Conservation (phyloP, 2,329 filamentous ascomycete genomes). For the Zelopaecilomyces penicillatus region DNA sequence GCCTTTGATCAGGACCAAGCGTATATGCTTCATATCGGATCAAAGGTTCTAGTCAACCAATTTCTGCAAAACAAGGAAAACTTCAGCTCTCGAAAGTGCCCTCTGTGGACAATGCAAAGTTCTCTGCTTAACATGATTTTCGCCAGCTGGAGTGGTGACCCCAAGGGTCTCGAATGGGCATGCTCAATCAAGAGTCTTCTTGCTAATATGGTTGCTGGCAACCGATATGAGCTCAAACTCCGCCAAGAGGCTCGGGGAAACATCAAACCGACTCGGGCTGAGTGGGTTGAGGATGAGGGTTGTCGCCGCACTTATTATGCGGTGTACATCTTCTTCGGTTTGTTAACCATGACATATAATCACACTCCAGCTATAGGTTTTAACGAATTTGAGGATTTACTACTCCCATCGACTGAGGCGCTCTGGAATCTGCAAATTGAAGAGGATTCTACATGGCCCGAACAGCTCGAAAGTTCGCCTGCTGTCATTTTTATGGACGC, state of each 20-base stretch:
- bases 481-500: constrained; percentile 86
- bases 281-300: constrained; percentile 96
- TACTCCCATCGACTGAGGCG: constrained; percentile 86
- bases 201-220: constrained; percentile 97
- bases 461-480: constrained; percentile 61
- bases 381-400: constrained; percentile 91
- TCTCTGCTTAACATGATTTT: constrained; percentile 98
- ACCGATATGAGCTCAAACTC: constrained; percentile 91
- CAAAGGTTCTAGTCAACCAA: constrained; percentile 93
- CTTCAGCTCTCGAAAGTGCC: constrained; percentile 95
- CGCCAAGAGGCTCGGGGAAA: constrained; percentile 80
- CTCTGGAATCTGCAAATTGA: constrained; percentile 80
- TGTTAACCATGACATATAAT: constrained; percentile 92
- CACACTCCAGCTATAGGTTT: constrained; percentile 97
- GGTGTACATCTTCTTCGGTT: constrained; percentile 97
- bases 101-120: constrained; percentile 96
- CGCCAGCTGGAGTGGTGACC: constrained; percentile 96
- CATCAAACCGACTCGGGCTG: constrained; percentile 65
- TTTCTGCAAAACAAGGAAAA: constrained; percentile 98
- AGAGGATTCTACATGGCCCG: constrained; percentile 78
- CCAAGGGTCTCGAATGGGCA: constrained; percentile 95
- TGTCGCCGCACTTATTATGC: constrained; percentile 96
- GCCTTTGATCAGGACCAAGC: constrained; percentile 96
- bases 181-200: constrained; percentile 98
- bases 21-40: constrained; percentile 94